Evolutionary conservation across 805 yeast species (phyloP), one percentile per base, ranked within the genome.

Genomic region (Ogataea nakhonphanomensis): DNA sequence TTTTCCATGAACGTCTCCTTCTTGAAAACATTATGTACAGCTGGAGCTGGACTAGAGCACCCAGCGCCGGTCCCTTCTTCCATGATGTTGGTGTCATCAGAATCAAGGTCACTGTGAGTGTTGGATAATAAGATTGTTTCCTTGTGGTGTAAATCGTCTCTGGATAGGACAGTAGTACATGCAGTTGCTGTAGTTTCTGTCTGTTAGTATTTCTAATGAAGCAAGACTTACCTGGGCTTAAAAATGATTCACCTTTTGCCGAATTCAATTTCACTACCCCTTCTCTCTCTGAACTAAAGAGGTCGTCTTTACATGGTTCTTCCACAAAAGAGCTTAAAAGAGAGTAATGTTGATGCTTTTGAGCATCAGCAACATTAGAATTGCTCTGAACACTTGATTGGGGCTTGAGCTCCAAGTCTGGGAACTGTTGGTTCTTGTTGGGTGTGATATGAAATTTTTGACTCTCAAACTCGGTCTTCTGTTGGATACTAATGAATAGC

Each of bases 321-420:
- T 50, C 54, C 7, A 47, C 44, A 29, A 50, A 47, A 5, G 51
- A 45, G 28, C 54, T 50, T 42, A 50, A 32, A 4, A 39, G 35
- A 1, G 43, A 48, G 26, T 43, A 41, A 9, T 39, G 38, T 3
- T 14, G 17, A 14, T 29, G 41, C 7, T 39, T 37, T 4, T 29
- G 39, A 6, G 22, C 29, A 7, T 21, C 24, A 10, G 11, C 17
- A 14, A 26, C 25, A 12, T 13, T 22, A 3, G 25, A 17, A 10
- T 45, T 46, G 5, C 24, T 23, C 11, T 21, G 13, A 9, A 7
- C 22, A 27, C 51, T 39, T 5, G 42, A 22, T 9, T 46, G 45
- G 9, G 50, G 45, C 26, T 32, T 15, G 7, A 42, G 24, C 28
- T 50, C 51, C 8, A 50, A 33, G 39, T 50, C 49, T 6, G 54